A percentile compares a stretch with the other conserved stretches of the same genome.
Conservation (phyloP, 2,329 filamentous ascomycete genomes). For the Chlorencoelia australis region DNA sequence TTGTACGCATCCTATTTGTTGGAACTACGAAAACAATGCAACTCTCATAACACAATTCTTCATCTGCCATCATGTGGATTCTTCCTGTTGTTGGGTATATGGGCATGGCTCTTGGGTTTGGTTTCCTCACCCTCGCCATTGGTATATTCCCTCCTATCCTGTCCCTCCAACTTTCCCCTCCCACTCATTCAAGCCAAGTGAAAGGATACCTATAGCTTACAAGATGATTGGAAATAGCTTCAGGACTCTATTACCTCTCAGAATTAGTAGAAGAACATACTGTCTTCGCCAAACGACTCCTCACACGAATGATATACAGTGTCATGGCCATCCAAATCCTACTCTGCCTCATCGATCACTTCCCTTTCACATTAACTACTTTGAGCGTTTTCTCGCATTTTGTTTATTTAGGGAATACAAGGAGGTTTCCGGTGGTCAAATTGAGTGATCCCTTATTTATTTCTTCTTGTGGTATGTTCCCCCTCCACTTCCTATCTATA, state of each 20-base stretch:
- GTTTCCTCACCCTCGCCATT: slow-evolving; percentile 89
- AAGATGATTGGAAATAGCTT: slow-evolving; percentile 45
- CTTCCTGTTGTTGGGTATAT: slow-evolving; percentile 83
- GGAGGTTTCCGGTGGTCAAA: slow-evolving; percentile 66
- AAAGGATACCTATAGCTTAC: no score
- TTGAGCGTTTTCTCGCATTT: slow-evolving; percentile 73
- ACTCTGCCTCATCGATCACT: slow-evolving; percentile 72
- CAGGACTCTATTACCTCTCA: slow-evolving; percentile 96
- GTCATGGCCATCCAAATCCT: slow-evolving; percentile 66
- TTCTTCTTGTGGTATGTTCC: slow-evolving; percentile 61
- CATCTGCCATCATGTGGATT: slow-evolving; percentile 61
- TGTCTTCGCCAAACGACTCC: slow-evolving; percentile 78
- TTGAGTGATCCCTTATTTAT: slow-evolving; percentile 81
- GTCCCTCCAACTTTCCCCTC: neutral
- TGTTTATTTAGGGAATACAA: slow-evolving; percentile 81
- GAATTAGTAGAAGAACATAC: slow-evolving; percentile 98
- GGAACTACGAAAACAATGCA: slow-evolving; percentile 15
- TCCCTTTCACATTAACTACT: slow-evolving; percentile 64
- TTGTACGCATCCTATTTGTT: slow-evolving; percentile 1
- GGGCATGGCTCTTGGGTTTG: slow-evolving; percentile 80
- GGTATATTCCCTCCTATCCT: slow-evolving; percentile 39
- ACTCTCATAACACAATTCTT: slow-evolving; percentile 14
- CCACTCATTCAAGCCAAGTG: neutral
- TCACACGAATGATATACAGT: slow-evolving; percentile 74
- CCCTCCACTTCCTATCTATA: neutral